Conservation (phyloP, 2,329 filamentous ascomycete species). For the Fusarium fracticaudum region DNA sequence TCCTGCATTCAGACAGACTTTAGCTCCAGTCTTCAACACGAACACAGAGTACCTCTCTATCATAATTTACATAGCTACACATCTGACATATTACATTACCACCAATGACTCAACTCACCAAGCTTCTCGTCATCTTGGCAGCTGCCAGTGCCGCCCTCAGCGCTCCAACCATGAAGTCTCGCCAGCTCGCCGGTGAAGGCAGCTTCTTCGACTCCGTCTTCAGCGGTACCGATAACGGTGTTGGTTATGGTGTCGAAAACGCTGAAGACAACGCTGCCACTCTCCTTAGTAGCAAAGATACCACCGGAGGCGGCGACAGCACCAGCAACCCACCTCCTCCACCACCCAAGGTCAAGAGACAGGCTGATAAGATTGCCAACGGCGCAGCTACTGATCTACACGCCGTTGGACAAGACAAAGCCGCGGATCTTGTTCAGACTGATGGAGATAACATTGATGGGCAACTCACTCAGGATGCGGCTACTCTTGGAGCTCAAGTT, state of each 20-base stretch:
- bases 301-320: not conserved
- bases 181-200: conserved; percentile 5
- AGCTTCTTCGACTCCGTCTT: not conserved
- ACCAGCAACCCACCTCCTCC: not conserved
- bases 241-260: not conserved
- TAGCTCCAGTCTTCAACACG: not conserved
- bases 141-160: not conserved
- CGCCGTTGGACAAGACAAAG: not conserved
- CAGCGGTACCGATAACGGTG: not conserved
- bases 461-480: not conserved
- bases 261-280: not conserved
- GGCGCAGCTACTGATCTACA: not conserved
- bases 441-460: conserved; percentile 1
- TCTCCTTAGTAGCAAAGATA: not conserved
- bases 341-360: not conserved
- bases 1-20: not conserved
- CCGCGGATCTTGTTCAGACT: not conserved
- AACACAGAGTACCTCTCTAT: not conserved
- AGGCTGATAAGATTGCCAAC: not conserved
- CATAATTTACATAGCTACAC: not conserved
- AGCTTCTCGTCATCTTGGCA: not conserved
- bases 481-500: not conserved
- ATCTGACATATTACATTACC: no score
- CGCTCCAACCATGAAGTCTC: not conserved
- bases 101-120: not conserved